Percentiles rank a stretch among this genome's conserved stretches.
Conservation (phyloP, 768 basidiomycete species). For the Tulasnella sp. region DNA sequence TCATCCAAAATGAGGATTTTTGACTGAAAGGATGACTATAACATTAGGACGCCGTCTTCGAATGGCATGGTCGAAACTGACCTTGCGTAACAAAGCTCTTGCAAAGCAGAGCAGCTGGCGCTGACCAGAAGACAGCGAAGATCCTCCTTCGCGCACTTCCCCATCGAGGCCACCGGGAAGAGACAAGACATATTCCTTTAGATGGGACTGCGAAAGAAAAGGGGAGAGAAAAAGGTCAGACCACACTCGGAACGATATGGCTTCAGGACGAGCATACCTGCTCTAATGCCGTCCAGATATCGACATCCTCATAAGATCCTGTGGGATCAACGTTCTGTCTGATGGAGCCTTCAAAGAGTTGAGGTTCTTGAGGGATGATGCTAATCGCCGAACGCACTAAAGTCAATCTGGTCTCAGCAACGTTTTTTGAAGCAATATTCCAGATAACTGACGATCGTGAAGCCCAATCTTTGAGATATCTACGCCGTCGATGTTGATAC, state of each 20-base stretch:
- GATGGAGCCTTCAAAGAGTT: constrained; percentile 57
- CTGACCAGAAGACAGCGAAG: constrained; percentile 77
- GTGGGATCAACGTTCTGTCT: constrained; percentile 87
- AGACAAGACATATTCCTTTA: constrained; percentile 57
- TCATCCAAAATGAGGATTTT: constrained; percentile 92
- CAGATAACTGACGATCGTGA: constrained; percentile 44
- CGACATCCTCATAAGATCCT: constrained; percentile 57
- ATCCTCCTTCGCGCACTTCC: constrained; percentile 63
- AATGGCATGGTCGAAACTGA: constrained; percentile 20
- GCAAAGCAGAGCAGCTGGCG: constrained; percentile 84
- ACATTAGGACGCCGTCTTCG: background rate
- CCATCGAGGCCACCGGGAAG: constrained; percentile 63
- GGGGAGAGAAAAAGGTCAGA: background rate
- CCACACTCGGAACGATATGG: constrained; percentile 21
- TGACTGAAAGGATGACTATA: constrained; percentile 34
- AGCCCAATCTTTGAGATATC: constrained; percentile 71
- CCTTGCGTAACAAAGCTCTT: constrained; percentile 68
- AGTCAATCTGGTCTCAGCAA: constrained; percentile 1
- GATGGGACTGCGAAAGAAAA: constrained; percentile 38
- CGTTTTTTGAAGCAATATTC: background rate
- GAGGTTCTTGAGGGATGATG: constrained; percentile 67
- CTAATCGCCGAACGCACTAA: constrained; percentile 67
- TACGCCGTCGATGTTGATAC: constrained; percentile 61
- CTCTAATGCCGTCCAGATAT: constrained; percentile 80
- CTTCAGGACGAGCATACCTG: constrained; percentile 32